phyloP scores from a whole-genome alignment of 495 filamentous ascomycete genomes.

The Penicillium taxi region DNA sequence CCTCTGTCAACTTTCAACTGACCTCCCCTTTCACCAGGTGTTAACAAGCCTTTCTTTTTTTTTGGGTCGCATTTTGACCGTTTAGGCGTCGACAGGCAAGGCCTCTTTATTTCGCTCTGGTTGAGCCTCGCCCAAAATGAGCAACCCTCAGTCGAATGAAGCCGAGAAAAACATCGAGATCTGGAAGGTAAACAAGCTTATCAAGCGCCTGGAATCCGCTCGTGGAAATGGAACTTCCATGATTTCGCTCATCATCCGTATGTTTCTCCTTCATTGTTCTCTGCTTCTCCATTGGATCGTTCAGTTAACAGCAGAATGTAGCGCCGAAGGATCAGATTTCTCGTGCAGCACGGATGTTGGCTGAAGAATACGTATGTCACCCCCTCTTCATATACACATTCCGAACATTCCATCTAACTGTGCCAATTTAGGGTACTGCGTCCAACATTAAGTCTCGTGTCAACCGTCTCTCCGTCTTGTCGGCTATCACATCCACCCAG shows the following conservation, averaged over 20 bases:
- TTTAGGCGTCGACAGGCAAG: slow-evolving; percentile 22
- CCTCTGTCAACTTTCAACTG: slow-evolving; percentile 2
- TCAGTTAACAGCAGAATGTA: slow-evolving; percentile 27
- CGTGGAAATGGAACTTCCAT: slow-evolving; percentile 94
- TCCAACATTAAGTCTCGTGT: slow-evolving; percentile 99
- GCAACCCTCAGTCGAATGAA: slow-evolving; percentile 78
- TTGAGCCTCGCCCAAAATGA: slow-evolving; percentile 63
- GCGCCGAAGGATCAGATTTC: slow-evolving; percentile 98
- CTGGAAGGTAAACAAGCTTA: slow-evolving; percentile 93
- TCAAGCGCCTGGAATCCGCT: slow-evolving; percentile 89
- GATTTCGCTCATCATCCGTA: slow-evolving; percentile 98
- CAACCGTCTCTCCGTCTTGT: slow-evolving; percentile 93
- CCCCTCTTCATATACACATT: not conserved
- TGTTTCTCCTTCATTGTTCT: slow-evolving; percentile 16
- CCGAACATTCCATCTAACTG: slow-evolving; percentile 2
- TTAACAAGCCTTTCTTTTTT: slow-evolving; percentile 11
- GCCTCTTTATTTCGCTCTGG: slow-evolving; percentile 21
- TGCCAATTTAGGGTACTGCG: slow-evolving; percentile 65
- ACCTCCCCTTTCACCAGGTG: not conserved
- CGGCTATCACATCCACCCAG: slow-evolving; percentile 97
- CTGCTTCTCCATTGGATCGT: not conserved
- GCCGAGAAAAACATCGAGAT: slow-evolving; percentile 93
- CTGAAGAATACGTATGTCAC: slow-evolving; percentile 90
- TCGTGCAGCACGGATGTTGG: slow-evolving; percentile 96
- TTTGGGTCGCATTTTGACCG: slow-evolving; percentile 16